Evolutionary conservation across 805 yeast species (phyloP), one percentile per base, ranked within the genome.

Genomic region (Starmerella tilneyi): DNA sequence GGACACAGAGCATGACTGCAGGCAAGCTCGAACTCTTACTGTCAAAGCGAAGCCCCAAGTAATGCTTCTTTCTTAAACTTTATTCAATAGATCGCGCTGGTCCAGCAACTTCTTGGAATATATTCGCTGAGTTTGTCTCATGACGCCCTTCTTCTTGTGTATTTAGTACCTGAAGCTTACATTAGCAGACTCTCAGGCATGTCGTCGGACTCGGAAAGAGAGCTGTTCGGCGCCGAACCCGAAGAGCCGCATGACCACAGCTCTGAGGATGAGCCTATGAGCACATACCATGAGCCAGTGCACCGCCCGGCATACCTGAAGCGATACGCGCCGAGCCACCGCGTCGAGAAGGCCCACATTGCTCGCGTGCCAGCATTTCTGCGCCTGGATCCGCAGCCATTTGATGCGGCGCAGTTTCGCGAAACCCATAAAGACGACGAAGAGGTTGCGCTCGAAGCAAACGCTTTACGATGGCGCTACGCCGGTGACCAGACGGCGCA

Each of bases 401-500:
- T 89, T 63, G 94, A 86, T 53, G 51, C 44, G 24, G 35, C 41
- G 37, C 32, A 34, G 34, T 44, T 33, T 43, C 46, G 22, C 13
- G 67, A 59, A 58, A 55, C 53, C 20, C 52, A 57, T 8, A 55
- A 53, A 49, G 9, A 48, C 27, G 49, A 26, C 32, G 64, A 59
- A 52, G 74, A 64, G 45, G 64, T 63, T 4, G 54, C 60, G 45
- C 42, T 51, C 32, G 84, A 80, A 51, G 86, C 83, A 57, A 89
- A 86, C 62, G 85, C 96, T 0, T 70, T 92, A 27, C 75, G 98
- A 59, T 92, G 98, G 98, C 76, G 94, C 64, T 89, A 88, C 62
- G 81, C 54, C 15, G 51, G 47, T 12, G 45, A 39, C 40, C 47
- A 27, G 33, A 79, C 78, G 49, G 75, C 74, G n/a, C 67, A 72